phyloP scores from a whole-genome alignment of 2,329 filamentous ascomycete genomes.

The Fusarium torreyae region DNA sequence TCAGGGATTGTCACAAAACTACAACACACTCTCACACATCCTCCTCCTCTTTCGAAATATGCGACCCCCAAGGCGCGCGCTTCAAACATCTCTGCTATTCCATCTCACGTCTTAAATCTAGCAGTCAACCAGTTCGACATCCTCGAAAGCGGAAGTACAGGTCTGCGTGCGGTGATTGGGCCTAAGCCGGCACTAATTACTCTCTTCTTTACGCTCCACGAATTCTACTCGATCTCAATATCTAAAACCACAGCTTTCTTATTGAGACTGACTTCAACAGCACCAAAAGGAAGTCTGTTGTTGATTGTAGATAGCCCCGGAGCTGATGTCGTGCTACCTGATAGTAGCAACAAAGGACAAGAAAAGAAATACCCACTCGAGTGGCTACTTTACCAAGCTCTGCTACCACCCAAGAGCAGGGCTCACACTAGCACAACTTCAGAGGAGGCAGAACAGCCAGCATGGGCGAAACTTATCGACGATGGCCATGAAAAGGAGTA shows the following conservation, averaged over 20 bases:
- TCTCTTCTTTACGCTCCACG: conserved; percentile 16
- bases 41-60: conserved; percentile 25
- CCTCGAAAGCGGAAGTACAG: neutral
- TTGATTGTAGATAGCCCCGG: conserved; percentile 10
- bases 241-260: conserved; percentile 17
- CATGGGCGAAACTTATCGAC: conserved; percentile 3
- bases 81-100: conserved; percentile 12
- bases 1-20: conserved; percentile 8
- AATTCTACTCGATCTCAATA: conserved; percentile 17
- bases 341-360: neutral
- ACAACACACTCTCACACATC: conserved; percentile 5
- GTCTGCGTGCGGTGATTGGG: neutral
- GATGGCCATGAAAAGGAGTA: conserved; percentile 20
- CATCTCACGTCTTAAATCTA: neutral
- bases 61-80: conserved; percentile 14
- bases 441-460: neutral
- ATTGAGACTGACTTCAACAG: neutral
- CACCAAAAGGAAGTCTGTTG: neutral
- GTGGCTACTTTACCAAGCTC: conserved; percentile 18
- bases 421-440: neutral
- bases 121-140: neutral
- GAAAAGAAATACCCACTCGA: conserved; percentile 20
- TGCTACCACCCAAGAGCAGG: conserved; percentile 4
- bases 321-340: neutral
- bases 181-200: neutral